Percentiles rank a stretch among this genome's conserved stretches.
phyloP scores from a whole-genome alignment of 73 alveolate species.

The Paramecium sexaurelia region DNA sequence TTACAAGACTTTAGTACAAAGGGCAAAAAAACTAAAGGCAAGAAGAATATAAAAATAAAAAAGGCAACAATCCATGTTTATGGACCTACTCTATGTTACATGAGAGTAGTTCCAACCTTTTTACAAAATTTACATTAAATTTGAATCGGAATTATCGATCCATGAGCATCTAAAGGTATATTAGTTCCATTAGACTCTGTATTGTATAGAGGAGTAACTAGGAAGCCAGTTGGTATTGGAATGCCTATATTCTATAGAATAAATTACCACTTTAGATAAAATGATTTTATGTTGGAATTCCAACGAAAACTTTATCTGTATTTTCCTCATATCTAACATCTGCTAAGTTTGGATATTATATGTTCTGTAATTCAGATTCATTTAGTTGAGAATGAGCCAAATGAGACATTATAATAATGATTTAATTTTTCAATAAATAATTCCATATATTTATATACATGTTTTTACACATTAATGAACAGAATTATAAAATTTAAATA shows the following conservation, averaged over 20 bases:
- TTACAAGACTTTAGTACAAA: not conserved
- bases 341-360: not conserved
- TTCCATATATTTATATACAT: not conserved
- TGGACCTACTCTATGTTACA: not conserved
- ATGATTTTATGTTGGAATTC: not conserved
- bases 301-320: not conserved
- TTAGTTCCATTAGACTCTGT: not conserved
- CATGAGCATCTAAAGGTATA: not conserved
- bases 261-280: not conserved
- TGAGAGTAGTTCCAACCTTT: not conserved
- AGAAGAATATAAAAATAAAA: not conserved
- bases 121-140: not conserved
- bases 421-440: not conserved
- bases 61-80: not conserved
- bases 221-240: not conserved
- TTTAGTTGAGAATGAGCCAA: not conserved
- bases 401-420: not conserved
- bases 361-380: not conserved
- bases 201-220: not conserved
- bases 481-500: not conserved
- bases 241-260: not conserved
- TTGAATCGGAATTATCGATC: not conserved
- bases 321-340: not conserved
- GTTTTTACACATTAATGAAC: not conserved
- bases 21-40: constrained; percentile 1